Percentiles rank a stretch among this genome's conserved stretches.
Evolutionary conservation across 176 grass and related monocot species (phyloP).

Genomic region (Aegilops bicornis): DNA sequence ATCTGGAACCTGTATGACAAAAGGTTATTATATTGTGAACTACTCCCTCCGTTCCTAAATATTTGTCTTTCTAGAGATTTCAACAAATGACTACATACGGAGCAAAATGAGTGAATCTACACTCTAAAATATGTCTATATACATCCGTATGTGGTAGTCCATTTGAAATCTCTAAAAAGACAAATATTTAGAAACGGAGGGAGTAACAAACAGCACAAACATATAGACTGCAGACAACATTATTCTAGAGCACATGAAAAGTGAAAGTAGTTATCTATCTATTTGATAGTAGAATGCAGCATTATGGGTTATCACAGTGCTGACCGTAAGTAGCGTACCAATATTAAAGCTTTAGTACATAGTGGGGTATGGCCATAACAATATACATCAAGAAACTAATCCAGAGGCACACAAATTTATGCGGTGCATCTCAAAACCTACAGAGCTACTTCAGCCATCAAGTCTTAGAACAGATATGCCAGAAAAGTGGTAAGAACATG

Average conservation of each 20-base stretch:
- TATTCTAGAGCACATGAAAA: slow-evolving; percentile 17
- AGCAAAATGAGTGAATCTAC: no score
- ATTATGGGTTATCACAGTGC: neutral
- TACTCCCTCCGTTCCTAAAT: no score
- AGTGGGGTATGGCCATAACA: neutral
- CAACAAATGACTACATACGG: no score
- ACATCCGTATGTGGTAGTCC: no score
- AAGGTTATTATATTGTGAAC: slow-evolving; percentile 29
- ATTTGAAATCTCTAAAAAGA: no score
- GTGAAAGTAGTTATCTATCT: neutral
- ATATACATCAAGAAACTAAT: neutral
- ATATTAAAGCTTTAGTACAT: slow-evolving; percentile 14
- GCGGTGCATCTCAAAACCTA: neutral
- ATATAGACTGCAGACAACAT: neutral
- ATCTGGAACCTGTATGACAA: slow-evolving; percentile 76
- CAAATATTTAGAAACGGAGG: no score
- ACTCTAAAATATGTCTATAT: no score
- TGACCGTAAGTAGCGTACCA: slow-evolving; percentile 13
- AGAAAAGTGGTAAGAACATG: slow-evolving; percentile 18
- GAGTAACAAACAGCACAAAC: slow-evolving; percentile 9
- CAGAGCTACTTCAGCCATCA: slow-evolving; percentile 9
- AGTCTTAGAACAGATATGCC: slow-evolving; percentile 1
- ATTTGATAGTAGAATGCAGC: neutral
- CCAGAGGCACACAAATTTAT: neutral
- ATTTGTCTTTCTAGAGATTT: no score